Base-by-base conservation (phyloP, 2,329 filamentous ascomycete genomes). In the Clonostachys rosea region DNA sequence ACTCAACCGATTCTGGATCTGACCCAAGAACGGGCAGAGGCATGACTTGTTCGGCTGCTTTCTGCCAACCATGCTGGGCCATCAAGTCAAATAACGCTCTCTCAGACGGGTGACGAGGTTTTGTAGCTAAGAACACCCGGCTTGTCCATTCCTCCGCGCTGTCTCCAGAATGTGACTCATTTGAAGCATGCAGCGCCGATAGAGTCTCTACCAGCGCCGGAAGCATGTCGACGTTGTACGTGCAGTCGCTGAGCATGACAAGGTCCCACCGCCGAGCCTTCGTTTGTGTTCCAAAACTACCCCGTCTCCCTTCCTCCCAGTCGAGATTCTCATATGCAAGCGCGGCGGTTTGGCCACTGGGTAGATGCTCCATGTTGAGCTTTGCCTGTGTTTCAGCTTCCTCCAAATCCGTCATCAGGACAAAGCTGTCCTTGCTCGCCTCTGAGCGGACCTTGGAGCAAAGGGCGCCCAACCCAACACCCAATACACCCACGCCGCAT, bases 181-280 rank as follows among this genome's bases (percentile, higher is more conserved):
- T 75, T 9, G 59, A 55, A 3, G 49, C 46, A 50, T 79, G 75
- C 11, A 83, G 56, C 3, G 73, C 69, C 2, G 71, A 72, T 35
- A 82, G 61, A 1, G 78, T 81, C 45, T 69, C 69, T 5, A 81
- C 73, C 18, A 83, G 66, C 3, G 75, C 69, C 2, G 75, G 71
- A 24, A 83, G 62, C 51, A 71, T 74, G 56, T 82, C 78, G 46
- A 71, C 73, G 50, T 83, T 83, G 66, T 83, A 83, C 1, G 78
- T 82, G 68, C 79, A 81, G 59, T 83, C 79, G 57, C 78, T 81
- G 18, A 83, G 63, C 36, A 80, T 66, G 42, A 81, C 56, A 6
- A 81, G 60, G 49, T 81, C 73, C 78, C 78, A 83, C 3, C 59
- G 50, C 3, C 59, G 62, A 1, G 65, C 61, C n/a, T 54, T 51